Evolutionary conservation across 805 yeast species (phyloP).

Genomic region (Torulaspora franciscae): DNA sequence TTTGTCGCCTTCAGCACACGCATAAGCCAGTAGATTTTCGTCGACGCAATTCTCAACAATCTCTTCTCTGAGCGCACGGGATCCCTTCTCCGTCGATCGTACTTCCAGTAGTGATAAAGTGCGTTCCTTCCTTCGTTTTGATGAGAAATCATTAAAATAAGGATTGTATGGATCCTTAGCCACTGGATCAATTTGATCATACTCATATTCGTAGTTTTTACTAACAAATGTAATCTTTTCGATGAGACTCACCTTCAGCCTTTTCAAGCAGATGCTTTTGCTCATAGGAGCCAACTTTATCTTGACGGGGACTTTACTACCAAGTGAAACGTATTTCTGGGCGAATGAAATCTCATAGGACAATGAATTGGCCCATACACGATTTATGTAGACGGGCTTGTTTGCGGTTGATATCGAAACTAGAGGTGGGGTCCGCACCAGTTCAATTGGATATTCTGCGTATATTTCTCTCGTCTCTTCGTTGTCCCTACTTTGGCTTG

Average conservation of each 20-base stretch:
- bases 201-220: conserved; percentile 48
- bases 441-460: conserved; percentile 34
- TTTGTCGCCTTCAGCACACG: conserved; percentile 24
- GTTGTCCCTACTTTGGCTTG: conserved; percentile 7
- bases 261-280: conserved; percentile 55
- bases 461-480: conserved; percentile 16
- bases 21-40: conserved; percentile 57
- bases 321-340: conserved; percentile 59
- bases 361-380: conserved; percentile 67
- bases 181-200: conserved; percentile 44
- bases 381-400: conserved; percentile 71
- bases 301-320: conserved; percentile 54
- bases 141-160: conserved; percentile 32
- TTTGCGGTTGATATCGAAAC: conserved; percentile 42
- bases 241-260: conserved; percentile 59
- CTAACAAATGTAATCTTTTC: conserved; percentile 64
- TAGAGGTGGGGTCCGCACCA: conserved; percentile 42
- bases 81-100: conserved; percentile 47
- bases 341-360: conserved; percentile 71
- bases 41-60: conserved; percentile 47
- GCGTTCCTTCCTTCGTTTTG: conserved; percentile 43
- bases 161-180: conserved; percentile 33
- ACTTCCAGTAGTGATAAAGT: conserved; percentile 58
- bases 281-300: conserved; percentile 63
- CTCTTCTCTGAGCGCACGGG: conserved; percentile 56